Base-by-base conservation (phyloP, 164 flowering plant genomes). In the Umbilicus rupestris region DNA sequence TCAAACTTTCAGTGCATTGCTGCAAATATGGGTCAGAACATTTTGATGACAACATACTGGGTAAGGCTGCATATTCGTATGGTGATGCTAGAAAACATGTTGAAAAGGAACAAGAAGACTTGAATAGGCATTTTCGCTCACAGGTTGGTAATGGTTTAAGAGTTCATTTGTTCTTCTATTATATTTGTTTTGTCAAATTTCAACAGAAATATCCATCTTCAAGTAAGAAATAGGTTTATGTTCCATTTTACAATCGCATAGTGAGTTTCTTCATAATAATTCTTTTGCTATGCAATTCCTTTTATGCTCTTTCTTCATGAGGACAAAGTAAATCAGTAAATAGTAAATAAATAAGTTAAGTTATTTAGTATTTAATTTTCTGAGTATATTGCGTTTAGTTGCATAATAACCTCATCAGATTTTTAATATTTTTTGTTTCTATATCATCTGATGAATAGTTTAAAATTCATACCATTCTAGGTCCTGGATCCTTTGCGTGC, bases 61-160 rank as follows among this genome's bases (percentile, higher is more conserved):
- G 92, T 30, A 89, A 88, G 82, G 88, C 94, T 76, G 90, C 97
- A 41, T 83, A 90, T 55, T 65, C 87, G 46, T 92, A 87, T 79
- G 99, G 94, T 39, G 96, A 87, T 73, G 89, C 92, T 69, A 82
- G 82, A 45, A 78, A 75, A 71, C 96, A 92, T 71, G 84, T 85
- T 58, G 97, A 87, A 71, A 92, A 87, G 73, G 99, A 95, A 76
- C 92, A 85, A 67, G 99, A 92, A 72, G 97, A 95, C 71, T 83
- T 84, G 33, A 88, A 79, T 69, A 82, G 69, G 66, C 66, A 80
- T 57, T 72, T 87, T 46, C 79, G 78, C 68, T 78, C 88, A 16
- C 95, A 91, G 99, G 98, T 89, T 49, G 44, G 73, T 30, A 30
- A n/a, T 31, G 24, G 64, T 60, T 31, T 17, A 19, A 37, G 35